Evolutionary conservation across 768 basidiomycete species (phyloP), one percentile per base, ranked within the genome.

Genomic region (Stropharia rugosoannulata): DNA sequence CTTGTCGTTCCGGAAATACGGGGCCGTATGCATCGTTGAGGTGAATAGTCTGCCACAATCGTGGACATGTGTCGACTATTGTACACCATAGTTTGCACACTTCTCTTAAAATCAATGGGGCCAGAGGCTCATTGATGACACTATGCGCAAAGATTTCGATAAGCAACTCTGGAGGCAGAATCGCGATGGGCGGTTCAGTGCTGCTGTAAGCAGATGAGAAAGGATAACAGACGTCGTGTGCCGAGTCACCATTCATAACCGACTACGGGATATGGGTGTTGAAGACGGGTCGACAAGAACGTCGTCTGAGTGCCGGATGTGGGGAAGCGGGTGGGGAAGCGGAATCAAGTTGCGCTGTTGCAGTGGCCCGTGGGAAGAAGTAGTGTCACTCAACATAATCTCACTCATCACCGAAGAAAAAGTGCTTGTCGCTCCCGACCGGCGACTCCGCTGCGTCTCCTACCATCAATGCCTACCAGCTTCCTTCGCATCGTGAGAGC

Each of bases 31-130:
- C 56, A n/a, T 82, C 80, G 64, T 80, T 68, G 54, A 91, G 70
- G 50, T 70, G 65, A 57, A 90, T 74, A 48, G 66, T 69, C 61
- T 82, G 83, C 89, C 88, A 91, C 44, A 85, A 63, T 29, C 73
- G 68, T 0, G 89, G 87, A 0, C 82, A 81, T 1, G 74, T 68
- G 61, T 79, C 64, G 36, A 81, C 75, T 41, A 89, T 69, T 38
- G 75, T 70, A 57, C 73, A 75, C 89, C 89, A 92, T 58, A 75
- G 72, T 19, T 66, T 74, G 52, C 84, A 89, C 25, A 90, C 86
- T 16, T 67, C 61, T 25, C 75, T 74, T 38, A 90, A 66, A 15
- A 64, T 68, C 49, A 87, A 67, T 4, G 82, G 82, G 0, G 76
- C 71, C 25, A 80, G 69, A 7, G 80, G 69, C n/a, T 80, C 74